Percentiles rank a stretch among this genome's conserved stretches.
These are phyloP conservation scores for Tulasnella sp. DNA, from an alignment of 768 basidiomycete genomes.

Conservation along the genomic window DNA sequence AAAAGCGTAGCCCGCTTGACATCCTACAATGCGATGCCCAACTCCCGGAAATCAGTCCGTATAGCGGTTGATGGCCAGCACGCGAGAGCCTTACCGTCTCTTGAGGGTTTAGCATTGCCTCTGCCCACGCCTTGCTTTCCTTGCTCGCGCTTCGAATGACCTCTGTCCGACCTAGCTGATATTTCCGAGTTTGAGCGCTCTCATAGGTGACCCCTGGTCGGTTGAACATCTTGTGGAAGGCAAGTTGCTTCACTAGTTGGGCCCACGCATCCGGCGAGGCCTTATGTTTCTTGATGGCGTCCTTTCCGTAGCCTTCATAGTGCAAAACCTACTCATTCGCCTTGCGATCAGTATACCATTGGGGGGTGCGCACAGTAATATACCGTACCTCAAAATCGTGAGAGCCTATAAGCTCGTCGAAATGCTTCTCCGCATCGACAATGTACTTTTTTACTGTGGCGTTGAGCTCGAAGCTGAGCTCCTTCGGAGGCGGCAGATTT, in stretches of 20 bases:
- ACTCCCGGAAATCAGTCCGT: too few species aligned
- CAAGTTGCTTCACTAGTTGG: slow-evolving; percentile 92
- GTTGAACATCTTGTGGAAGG: slow-evolving; percentile 68
- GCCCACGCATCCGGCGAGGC: slow-evolving; percentile 90
- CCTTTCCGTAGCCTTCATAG: slow-evolving; percentile 84
- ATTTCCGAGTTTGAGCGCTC: slow-evolving; percentile 88
- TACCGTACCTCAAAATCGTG: slow-evolving; percentile 67
- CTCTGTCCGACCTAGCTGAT: slow-evolving; percentile 82
- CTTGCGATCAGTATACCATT: slow-evolving; percentile 12
- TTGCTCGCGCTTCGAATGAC: slow-evolving; percentile 79
- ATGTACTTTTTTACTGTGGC: slow-evolving; percentile 42
- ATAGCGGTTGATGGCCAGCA: too few species aligned
- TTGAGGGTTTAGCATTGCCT: slow-evolving; percentile 66
- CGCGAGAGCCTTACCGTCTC: slow-evolving; percentile 33
- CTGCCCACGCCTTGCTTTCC: slow-evolving; percentile 75
- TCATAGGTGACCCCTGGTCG: slow-evolving; percentile 83
- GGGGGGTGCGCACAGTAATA: slow-evolving; percentile 10
- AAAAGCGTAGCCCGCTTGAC: slow-evolving; percentile 53
- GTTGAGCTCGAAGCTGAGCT: slow-evolving; percentile 63
- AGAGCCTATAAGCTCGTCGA: slow-evolving; percentile 59
- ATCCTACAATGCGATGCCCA: slow-evolving; percentile 32
- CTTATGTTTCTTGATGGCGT: slow-evolving; percentile 68
- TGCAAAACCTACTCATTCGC: slow-evolving; percentile 47
- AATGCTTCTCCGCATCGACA: slow-evolving; percentile 47
- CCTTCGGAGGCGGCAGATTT: slow-evolving; percentile 45